Conservation (phyloP, 1,139 yeast species). For the Meyerozyma athensensis region DNA sequence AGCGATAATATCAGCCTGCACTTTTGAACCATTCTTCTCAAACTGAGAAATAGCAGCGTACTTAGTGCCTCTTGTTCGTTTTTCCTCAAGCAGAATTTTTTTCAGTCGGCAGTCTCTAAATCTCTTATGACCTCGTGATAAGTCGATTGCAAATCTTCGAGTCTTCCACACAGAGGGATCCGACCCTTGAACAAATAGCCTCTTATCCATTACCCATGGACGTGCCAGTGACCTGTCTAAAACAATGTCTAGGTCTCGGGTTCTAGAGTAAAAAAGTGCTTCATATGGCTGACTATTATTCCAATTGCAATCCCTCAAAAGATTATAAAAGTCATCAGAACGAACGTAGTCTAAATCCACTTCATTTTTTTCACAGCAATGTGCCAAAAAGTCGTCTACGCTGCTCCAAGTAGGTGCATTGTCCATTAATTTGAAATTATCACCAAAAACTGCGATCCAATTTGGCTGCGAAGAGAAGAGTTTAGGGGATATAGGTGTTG, state of each 20-base stretch:
- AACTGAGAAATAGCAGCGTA: background rate
- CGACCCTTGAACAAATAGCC: background rate
- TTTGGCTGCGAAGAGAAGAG: no score
- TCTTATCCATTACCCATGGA: background rate
- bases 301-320: background rate
- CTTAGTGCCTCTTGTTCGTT: background rate
- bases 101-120: background rate
- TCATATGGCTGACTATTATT: background rate
- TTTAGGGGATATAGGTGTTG: no score
- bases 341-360: background rate
- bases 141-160: background rate
- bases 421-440: no score
- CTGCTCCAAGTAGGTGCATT: background rate
- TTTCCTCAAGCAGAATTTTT: background rate
- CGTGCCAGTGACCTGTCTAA: background rate
- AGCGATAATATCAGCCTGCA: slow-evolving; percentile 1
- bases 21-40: background rate
- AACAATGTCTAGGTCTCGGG: background rate
- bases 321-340: background rate
- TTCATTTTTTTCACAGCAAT: background rate
- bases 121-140: background rate
- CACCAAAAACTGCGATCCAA: no score
- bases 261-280: background rate
- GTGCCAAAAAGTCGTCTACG: background rate
- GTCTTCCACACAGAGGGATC: background rate